Base-by-base conservation (phyloP, 2,329 filamentous ascomycete species). In the Sporothrix protearum region DNA sequence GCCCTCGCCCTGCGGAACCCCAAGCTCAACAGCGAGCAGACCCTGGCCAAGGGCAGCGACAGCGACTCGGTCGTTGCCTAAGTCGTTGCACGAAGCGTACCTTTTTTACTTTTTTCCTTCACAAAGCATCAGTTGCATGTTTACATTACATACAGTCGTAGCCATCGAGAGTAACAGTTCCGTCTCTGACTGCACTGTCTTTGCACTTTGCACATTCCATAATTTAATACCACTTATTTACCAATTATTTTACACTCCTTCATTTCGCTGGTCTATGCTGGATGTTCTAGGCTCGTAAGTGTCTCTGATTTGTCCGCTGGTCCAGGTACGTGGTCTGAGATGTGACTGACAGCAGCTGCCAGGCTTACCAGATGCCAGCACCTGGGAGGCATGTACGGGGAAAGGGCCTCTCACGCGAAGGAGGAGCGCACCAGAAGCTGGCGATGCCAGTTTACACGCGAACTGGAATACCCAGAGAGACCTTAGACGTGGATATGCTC, bases 11-110 rank as follows among this genome's bases (percentile, higher is more conserved):
- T 84, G 71, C 80, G 83, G 70, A 84, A 85, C 76, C 83, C 83
- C 49, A 81, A 80, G 76, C 79, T 85, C 67, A 85, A 80, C 70
- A 76, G 83, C 53, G 64, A 81, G 70, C 84, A 85, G 78, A 85
- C 80, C 3, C 74, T 85, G 74, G 82, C 79, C 30, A 71, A 73
- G 47, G 28, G 53, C 7, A 47, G 63, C 14, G 49, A 57, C 33
- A 25, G 45, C 16, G 51, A 33, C 33, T 67, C 45, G 3, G 59
- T 64, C 22, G 19, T 64, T 64, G 59, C 36, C 2, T 64, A 64
- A 16, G 3, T 22, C 33, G 19, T 7, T 53, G 49, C n/a, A 22
- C 22, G 9, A 28, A 53, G 7, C 49, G 1, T 25, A 19, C 14
- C n/a, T n/a, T n/a, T n/a, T n/a, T n/a, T n/a, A n/a, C n/a, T n/a